These are phyloP conservation scores for Colletotrichum sp. DNA, from an alignment of 2,329 filamentous ascomycete genomes.

Conservation along the genomic window DNA sequence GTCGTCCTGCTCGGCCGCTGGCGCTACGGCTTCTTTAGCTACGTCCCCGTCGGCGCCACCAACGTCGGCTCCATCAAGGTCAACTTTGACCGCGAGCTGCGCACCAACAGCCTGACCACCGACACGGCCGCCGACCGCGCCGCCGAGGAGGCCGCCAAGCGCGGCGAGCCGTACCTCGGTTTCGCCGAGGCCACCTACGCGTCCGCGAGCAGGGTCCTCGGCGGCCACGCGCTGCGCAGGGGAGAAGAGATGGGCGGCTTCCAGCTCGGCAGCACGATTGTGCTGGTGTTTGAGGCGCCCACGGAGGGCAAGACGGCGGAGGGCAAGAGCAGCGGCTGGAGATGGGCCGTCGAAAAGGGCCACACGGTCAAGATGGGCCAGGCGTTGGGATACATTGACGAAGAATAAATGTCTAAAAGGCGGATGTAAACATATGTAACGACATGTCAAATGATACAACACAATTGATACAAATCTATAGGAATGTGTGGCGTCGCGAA, in stretches of 20 bases:
- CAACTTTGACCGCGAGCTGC: constrained; percentile 94
- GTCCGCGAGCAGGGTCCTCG: constrained; percentile 75
- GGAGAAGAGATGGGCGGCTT: constrained; percentile 99
- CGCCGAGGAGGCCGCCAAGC: constrained; percentile 75
- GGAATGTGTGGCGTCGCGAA: background rate
- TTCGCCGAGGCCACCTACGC: constrained; percentile 92
- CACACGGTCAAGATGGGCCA: constrained; percentile 90
- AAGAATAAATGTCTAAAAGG: constrained; percentile 36
- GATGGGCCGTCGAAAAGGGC: constrained; percentile 86
- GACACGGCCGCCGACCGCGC: constrained; percentile 91
- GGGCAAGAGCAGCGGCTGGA: constrained; percentile 70
- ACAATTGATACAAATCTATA: background rate
- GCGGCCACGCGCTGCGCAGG: constrained; percentile 80
- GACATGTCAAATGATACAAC: background rate
- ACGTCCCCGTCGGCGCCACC: constrained; percentile 93
- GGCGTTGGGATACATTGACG: constrained; percentile 77
- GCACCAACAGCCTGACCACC: constrained; percentile 89
- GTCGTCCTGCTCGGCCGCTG: constrained; percentile 92
- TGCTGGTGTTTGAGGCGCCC: constrained; percentile 95
- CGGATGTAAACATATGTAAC: constrained; percentile 1
- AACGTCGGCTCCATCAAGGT: constrained; percentile 97
- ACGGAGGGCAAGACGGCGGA: constrained; percentile 29
- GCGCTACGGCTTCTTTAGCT: constrained; percentile 98
- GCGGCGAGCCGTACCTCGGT: constrained; percentile 85
- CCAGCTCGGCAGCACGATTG: constrained; percentile 91